These are phyloP conservation scores for Marasmius fiardii DNA, from an alignment of 1,284 basidiomycete genomes.

Conservation along the genomic window DNA sequence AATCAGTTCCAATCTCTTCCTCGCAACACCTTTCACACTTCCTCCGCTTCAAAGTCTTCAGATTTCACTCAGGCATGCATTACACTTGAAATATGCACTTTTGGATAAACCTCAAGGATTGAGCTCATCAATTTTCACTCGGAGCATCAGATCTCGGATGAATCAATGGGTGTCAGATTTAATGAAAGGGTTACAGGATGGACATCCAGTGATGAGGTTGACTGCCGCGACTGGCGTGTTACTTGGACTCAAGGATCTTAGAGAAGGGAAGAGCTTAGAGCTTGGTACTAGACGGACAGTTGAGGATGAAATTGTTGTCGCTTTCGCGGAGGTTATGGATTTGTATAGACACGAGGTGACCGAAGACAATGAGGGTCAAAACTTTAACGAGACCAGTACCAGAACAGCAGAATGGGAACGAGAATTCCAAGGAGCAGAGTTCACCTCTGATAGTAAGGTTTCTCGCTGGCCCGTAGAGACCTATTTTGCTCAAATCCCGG, in stretches of 20 bases:
- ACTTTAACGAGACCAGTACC: conserved; percentile 14
- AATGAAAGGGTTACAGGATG: conserved; percentile 60
- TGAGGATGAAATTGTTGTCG: conserved; percentile 63
- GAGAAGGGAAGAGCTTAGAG: conserved; percentile 21
- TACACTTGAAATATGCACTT: conserved; percentile 49
- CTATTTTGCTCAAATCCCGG: not conserved
- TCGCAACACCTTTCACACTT: conserved; percentile 44
- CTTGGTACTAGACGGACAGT: conserved; percentile 35
- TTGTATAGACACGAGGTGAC: conserved; percentile 34
- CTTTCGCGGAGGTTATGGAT: conserved; percentile 70
- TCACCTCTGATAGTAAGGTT: not conserved
- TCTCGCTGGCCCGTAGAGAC: not conserved
- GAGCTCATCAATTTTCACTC: conserved; percentile 38
- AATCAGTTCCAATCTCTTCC: conserved; percentile 56
- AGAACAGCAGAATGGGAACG: conserved; percentile 53
- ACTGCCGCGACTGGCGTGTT: conserved; percentile 62
- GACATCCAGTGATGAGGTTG: conserved; percentile 54
- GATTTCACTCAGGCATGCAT: conserved; percentile 59
- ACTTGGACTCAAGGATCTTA: conserved; percentile 57
- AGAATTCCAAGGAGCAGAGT: conserved; percentile 46
- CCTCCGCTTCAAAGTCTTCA: conserved; percentile 50
- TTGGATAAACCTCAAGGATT: conserved; percentile 29
- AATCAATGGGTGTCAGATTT: conserved; percentile 55
- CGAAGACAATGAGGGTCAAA: conserved; percentile 1
- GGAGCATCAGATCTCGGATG: conserved; percentile 36